Evolutionary conservation across 2,329 filamentous ascomycete species (phyloP), one percentile per base, ranked within the genome.

Genomic region (Claviceps paspali): DNA sequence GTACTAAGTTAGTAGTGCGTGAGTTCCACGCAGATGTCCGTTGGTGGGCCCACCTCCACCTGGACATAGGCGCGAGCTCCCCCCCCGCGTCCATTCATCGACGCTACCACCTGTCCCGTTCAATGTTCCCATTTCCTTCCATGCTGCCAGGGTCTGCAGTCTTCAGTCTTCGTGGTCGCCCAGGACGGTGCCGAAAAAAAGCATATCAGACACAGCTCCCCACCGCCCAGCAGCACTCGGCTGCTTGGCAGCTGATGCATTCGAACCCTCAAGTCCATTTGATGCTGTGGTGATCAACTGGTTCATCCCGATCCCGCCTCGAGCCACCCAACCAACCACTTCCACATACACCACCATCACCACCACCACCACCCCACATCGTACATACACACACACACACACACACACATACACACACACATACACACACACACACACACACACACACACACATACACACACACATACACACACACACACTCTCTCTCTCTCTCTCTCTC

Each of bases 141-240:
- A 22, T 22, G 21, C 8, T 22, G 38, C 38, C 32, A 31, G 28
- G 19, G 33, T 35, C 31, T 24, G 36, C 36, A 18, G 21, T 28
- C 26, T 18, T 19, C 22, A 17, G 31, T 24, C 29, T 21, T 27
- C 33, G 26, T 21, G 32, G n/a, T 27, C 32, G 35, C 32, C 21
- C 32, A 34, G 11, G 23, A 35, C 28, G 30, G 21, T 17, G 21
- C 35, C 31, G 27, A 29, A 37, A 35, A 40, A 41, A 35, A 38
- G 39, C 39, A 41, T 38, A 41, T 41, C 39, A 41, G 34, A 41
- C 21, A 29, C 35, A 27, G 28, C 31, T 41, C 23, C 31, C 39
- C 39, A 29, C 35, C 31, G 30, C 18, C 33, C 22, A 8, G 30
- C 38, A 40, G 10, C 38, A 8, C 19, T 19, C 18, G 10, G 8